Conservation (phyloP, 2,329 filamentous ascomycete species). For the Trichoderma koningii region DNA sequence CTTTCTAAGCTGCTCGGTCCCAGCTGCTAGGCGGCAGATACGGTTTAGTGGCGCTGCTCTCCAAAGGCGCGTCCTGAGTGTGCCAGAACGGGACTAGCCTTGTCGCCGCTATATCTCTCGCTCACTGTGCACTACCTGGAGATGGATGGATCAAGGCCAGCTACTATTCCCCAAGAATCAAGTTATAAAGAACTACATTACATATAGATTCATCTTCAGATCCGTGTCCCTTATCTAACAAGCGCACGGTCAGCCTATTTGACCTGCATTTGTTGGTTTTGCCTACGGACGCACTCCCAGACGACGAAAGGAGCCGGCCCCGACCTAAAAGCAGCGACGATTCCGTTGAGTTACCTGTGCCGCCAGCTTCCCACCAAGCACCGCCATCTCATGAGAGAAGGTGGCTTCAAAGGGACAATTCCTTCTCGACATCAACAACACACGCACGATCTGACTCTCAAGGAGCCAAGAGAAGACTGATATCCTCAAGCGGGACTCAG, state of each 20-base stretch:
- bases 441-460: background rate
- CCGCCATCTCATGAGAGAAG: slow-evolving; percentile 9
- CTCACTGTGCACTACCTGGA: background rate
- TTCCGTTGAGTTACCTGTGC: background rate
- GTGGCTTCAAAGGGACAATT: slow-evolving; percentile 12
- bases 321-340: slow-evolving; percentile 21
- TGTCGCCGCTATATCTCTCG: slow-evolving; percentile 8
- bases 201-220: too few species aligned
- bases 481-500: background rate
- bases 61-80: slow-evolving; percentile 1
- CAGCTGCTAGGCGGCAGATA: background rate
- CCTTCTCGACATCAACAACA: background rate
- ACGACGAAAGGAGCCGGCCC: background rate
- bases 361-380: background rate
- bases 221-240: too few species aligned
- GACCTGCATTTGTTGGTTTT: background rate
- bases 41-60: slow-evolving; percentile 1
- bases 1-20: slow-evolving; percentile 8
- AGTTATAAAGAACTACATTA: too few species aligned
- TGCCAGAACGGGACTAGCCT: background rate
- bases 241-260: too few species aligned
- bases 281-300: too few species aligned
- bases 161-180: too few species aligned
- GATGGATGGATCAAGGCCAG: too few species aligned
- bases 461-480: background rate